Conservation (phyloP, 495 filamentous ascomycete species). For the Amorphotheca resinae region DNA sequence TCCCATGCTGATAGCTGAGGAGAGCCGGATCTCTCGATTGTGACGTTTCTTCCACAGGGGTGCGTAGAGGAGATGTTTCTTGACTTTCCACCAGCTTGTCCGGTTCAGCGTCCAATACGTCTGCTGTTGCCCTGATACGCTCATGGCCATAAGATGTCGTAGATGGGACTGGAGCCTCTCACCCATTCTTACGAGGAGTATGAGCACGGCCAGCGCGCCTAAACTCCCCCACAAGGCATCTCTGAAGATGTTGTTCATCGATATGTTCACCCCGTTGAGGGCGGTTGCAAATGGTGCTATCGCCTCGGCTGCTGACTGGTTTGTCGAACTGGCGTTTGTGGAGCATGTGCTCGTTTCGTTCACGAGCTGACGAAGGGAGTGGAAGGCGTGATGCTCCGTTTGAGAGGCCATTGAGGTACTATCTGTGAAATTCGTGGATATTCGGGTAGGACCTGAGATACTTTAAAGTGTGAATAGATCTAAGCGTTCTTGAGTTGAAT, state of each 20-base stretch:
- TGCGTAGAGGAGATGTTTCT: slow-evolving; percentile 72
- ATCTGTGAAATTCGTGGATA: not conserved
- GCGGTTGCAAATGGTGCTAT: slow-evolving; percentile 35
- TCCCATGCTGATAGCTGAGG: slow-evolving; percentile 66
- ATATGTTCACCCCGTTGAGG: slow-evolving; percentile 39
- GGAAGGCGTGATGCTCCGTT: not conserved
- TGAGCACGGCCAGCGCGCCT: slow-evolving; percentile 31
- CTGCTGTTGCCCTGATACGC: slow-evolving; percentile 29
- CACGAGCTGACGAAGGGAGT: not conserved
- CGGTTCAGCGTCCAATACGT: slow-evolving; percentile 35
- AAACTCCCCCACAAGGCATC: slow-evolving; percentile 37
- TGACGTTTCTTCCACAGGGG: slow-evolving; percentile 72
- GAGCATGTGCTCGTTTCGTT: not conserved
- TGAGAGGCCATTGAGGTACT: not conserved
- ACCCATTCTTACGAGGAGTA: slow-evolving; percentile 32
- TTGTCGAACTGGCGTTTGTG: slow-evolving; percentile 2
- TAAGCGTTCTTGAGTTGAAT: not conserved
- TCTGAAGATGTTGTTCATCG: slow-evolving; percentile 33
- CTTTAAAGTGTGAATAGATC: not conserved
- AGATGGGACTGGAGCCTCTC: slow-evolving; percentile 32
- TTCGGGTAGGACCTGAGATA: not conserved
- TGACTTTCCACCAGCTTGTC: slow-evolving; percentile 44
- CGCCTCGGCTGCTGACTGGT: not conserved
- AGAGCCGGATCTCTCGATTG: slow-evolving; percentile 74
- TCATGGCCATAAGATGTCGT: slow-evolving; percentile 38